These are phyloP conservation scores for Plenodomus lindquistii DNA, from an alignment of 2,329 filamentous ascomycete species.

Conservation along the genomic window DNA sequence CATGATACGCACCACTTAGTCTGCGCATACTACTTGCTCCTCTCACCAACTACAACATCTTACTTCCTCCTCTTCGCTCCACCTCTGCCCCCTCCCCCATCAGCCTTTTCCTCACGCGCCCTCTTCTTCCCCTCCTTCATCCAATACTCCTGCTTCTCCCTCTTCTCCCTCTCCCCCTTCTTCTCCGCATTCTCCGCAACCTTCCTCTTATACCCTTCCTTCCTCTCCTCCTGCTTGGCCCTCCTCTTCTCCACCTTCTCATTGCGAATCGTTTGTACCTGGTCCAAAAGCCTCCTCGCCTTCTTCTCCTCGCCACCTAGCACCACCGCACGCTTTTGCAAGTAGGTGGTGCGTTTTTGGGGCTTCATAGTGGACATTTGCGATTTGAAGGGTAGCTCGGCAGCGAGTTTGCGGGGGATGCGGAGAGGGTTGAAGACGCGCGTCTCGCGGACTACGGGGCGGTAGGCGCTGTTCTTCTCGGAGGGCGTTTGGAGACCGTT, in stretches of 20 bases:
- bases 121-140: slow-evolving; percentile 83
- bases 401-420: slow-evolving; percentile 78
- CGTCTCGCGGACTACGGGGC: slow-evolving; percentile 57
- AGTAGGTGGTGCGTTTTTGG: slow-evolving; percentile 80
- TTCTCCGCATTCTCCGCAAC: neutral
- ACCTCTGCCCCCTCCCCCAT: slow-evolving; percentile 45
- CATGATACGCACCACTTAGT: too few relatives aligned
- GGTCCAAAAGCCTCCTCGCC: slow-evolving; percentile 86
- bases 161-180: slow-evolving; percentile 64
- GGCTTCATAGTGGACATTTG: slow-evolving; percentile 83
- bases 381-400: slow-evolving; percentile 86
- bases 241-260: slow-evolving; percentile 85
- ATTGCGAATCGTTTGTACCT: slow-evolving; percentile 86
- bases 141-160: slow-evolving; percentile 93
- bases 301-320: slow-evolving; percentile 81
- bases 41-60: neutral
- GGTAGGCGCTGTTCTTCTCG: slow-evolving; percentile 84
- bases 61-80: slow-evolving; percentile 37
- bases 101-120: slow-evolving; percentile 59
- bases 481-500: slow-evolving; percentile 75
- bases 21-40: too few relatives aligned
- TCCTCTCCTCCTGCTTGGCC: slow-evolving; percentile 79
- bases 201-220: neutral
- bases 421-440: slow-evolving; percentile 64
- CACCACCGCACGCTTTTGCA: slow-evolving; percentile 96